Percentiles rank a stretch among this genome's conserved stretches.
Evolutionary conservation across 2,329 filamentous ascomycete genomes (phyloP).

Genomic region (Penicillium sp.): DNA sequence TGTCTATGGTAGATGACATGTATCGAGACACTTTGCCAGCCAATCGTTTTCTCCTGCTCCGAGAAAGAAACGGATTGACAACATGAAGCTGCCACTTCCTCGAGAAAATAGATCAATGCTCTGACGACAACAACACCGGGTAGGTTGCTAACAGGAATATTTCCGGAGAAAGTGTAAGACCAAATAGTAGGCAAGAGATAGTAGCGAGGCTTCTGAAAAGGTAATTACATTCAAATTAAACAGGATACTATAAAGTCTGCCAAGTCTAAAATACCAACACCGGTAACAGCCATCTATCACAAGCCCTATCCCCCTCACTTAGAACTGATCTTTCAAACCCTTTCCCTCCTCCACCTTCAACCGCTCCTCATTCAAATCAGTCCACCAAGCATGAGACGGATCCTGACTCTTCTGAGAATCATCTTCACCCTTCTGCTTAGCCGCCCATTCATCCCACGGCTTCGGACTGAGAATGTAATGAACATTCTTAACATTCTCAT

Average conservation of each 20-base stretch:
- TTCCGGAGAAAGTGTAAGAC: neutral
- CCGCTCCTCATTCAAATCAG: constrained; percentile 58
- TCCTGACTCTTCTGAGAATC: constrained; percentile 45
- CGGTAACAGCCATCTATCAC: neutral
- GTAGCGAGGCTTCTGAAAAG: neutral
- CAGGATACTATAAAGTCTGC: neutral
- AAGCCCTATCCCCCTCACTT: neutral
- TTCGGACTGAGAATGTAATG: constrained; percentile 68
- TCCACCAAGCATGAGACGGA: constrained; percentile 65
- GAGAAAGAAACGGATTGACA: too few relatives aligned
- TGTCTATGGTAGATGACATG: neutral
- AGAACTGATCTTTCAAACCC: constrained; percentile 16
- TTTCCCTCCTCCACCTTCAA: constrained; percentile 48
- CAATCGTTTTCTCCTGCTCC: neutral
- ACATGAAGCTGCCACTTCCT: neutral
- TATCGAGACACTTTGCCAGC: neutral
- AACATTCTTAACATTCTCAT: constrained; percentile 66
- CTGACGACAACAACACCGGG: neutral
- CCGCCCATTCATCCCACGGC: constrained; percentile 63
- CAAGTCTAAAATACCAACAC: neutral
- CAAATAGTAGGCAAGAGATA: too few relatives aligned
- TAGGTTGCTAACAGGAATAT: neutral
- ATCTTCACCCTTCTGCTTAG: constrained; percentile 6
- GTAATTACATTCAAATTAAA: neutral
- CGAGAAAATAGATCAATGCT: neutral